These are phyloP conservation scores for Melampsora americana DNA, from an alignment of 1,284 basidiomycete genomes.

Conservation along the genomic window DNA sequence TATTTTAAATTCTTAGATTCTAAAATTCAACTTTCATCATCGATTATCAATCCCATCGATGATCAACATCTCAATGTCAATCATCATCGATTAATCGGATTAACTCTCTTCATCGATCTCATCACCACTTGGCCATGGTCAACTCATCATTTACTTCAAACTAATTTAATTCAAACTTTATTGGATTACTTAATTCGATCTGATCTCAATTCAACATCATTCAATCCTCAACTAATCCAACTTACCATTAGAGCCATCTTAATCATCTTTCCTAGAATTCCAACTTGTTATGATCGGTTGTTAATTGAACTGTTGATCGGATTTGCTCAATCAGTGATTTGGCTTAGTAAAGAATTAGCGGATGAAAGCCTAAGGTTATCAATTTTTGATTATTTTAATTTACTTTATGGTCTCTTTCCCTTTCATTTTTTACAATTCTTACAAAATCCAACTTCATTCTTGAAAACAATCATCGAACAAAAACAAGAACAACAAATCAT, in stretches of 20 bases:
- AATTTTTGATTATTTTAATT: constrained; percentile 8
- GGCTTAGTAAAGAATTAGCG: neutral
- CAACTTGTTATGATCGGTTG: neutral
- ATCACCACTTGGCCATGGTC: constrained; percentile 16
- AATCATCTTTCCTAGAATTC: constrained; percentile 21
- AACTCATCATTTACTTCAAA: constrained; percentile 6
- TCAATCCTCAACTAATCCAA: neutral
- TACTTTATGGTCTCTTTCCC: constrained; percentile 25
- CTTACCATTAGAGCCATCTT: constrained; percentile 15
- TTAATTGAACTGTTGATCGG: constrained; percentile 14
- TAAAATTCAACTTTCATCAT: too few species aligned
- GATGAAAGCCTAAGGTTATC: neutral
- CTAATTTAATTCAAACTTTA: neutral
- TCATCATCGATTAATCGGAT: neutral
- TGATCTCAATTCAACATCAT: neutral
- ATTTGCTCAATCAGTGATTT: neutral
- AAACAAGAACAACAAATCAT: too few species aligned
- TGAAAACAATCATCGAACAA: too few species aligned
- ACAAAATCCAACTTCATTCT: neutral
- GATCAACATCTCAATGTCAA: too few species aligned
- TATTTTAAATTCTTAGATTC: neutral
- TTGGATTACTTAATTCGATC: neutral
- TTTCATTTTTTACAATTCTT: constrained; percentile 27
- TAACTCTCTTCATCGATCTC: neutral
- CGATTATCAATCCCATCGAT: neutral